These are phyloP conservation scores for Neopestalotiopsis sp. DNA, from an alignment of 2,329 filamentous ascomycete genomes.

Conservation along the genomic window DNA sequence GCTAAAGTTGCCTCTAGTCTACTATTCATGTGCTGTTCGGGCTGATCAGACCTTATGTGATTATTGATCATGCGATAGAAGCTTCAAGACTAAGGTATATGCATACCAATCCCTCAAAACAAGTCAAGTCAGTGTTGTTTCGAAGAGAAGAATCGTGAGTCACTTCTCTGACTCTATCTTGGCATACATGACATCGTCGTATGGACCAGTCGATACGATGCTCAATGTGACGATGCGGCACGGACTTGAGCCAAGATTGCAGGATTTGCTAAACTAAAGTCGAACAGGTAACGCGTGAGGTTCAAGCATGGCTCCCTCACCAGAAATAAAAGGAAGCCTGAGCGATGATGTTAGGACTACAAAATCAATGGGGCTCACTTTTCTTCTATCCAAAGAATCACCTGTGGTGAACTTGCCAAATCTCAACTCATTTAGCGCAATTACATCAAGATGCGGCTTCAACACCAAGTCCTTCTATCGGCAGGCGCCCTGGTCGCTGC, in stretches of 20 bases:
- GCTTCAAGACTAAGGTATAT: neutral
- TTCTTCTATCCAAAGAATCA: neutral
- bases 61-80: neutral
- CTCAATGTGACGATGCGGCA: neutral
- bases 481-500: neutral
- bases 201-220: neutral
- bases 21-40: neutral
- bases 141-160: neutral
- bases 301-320: neutral
- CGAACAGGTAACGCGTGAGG: neutral
- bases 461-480: neutral
- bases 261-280: neutral
- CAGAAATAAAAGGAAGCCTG: neutral
- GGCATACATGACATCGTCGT: neutral
- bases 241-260: neutral
- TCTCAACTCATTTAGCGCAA: neutral
- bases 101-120: too few species aligned
- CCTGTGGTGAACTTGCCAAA: neutral
- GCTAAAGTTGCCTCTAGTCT: neutral
- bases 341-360: neutral
- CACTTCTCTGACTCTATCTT: neutral
- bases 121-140: neutral
- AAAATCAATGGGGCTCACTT: neutral
- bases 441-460: neutral
- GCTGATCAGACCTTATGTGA: neutral